Percentiles rank a stretch among this genome's conserved stretches.
Evolutionary conservation across 768 basidiomycete species (phyloP).

Genomic region (Suillus paluster): DNA sequence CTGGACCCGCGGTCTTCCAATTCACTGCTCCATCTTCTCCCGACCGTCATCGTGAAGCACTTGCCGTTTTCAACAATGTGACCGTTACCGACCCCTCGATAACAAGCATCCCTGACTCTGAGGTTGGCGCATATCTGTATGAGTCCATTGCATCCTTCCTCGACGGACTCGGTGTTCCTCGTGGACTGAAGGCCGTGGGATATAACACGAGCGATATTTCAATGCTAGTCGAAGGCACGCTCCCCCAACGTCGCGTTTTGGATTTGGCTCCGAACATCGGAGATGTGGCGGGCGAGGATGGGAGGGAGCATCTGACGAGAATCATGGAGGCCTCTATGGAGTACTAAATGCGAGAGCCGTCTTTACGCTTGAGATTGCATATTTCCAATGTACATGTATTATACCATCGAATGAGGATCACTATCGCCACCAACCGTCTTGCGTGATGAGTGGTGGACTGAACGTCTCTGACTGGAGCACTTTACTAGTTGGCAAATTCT

Average conservation of each 20-base stretch:
- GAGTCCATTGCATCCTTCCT: slow-evolving; percentile 91
- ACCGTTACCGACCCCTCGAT: slow-evolving; percentile 72
- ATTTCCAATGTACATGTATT: not conserved
- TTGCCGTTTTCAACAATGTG: slow-evolving; percentile 79
- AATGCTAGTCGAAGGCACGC: slow-evolving; percentile 84
- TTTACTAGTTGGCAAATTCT: not conserved
- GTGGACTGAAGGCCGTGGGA: slow-evolving; percentile 83
- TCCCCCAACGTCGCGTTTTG: slow-evolving; percentile 91
- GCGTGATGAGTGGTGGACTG: not conserved
- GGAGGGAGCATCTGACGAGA: slow-evolving; percentile 75
- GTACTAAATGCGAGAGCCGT: slow-evolving; percentile 49
- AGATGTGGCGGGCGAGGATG: slow-evolving; percentile 81
- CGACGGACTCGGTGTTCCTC: slow-evolving; percentile 81
- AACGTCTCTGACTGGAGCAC: not conserved
- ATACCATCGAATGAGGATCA: slow-evolving; percentile 1
- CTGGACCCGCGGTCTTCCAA: slow-evolving; percentile 93
- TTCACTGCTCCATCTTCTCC: slow-evolving; percentile 96
- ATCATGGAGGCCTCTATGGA: slow-evolving; percentile 84
- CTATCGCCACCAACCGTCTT: not conserved
- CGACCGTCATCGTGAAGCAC: slow-evolving; percentile 85
- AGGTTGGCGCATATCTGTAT: slow-evolving; percentile 76
- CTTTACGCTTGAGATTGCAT: slow-evolving; percentile 10
- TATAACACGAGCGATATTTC: slow-evolving; percentile 70
- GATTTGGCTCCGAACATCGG: slow-evolving; percentile 93
- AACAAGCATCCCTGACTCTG: slow-evolving; percentile 74